Base-by-base conservation (phyloP, 2,329 filamentous ascomycete species). In the Phialemonium atrogriseum region DNA sequence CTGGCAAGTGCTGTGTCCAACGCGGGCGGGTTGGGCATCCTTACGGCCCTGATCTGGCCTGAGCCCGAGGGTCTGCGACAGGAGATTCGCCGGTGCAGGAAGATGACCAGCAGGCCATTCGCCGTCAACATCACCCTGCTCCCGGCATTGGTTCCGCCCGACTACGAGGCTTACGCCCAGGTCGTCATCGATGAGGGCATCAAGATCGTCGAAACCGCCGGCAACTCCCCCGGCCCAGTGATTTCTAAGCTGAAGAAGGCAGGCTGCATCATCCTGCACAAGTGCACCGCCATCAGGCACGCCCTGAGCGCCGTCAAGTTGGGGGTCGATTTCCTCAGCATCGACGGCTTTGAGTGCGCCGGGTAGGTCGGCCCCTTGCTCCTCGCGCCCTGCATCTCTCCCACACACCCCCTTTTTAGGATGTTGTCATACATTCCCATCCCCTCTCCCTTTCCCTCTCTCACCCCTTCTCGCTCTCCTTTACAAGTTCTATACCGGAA, bases 301-400 rank as follows among this genome's bases (percentile, higher is more conserved):
- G 91, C 91, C 13, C 76, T 86, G 57, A 87, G 82, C 43, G 91
- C 91, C 29, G 73, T 94, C 37, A 94, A 94, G 61, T 77, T 96
- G 23, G 91, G 91, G 41, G 91, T 95, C 5, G 91, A 98, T 59
- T 96, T 98, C 61, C 64, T 98, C 36, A 88, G 81, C 44, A 96
- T 98, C 47, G 91, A 98, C 54, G 91, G 91, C 25, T 96, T 98
- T 54, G 91, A 98, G 60, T 98, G 91, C 62, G 91, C 87, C 25
- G 91, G 72, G 52, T 55, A 41, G 41, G 52, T 48, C 11, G 15
- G 7, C 15, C 18, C 17, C 11, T 7, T 20, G 6, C 26, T 21
- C 19, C 7, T 26, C 8, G 11, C 17, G 25, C 19, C 23, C 19
- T 30, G 28, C 9, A 30, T 23, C 14, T 13, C 20, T 14, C n/a